A percentile compares a stretch with the other conserved stretches of the same genome.
These are phyloP conservation scores for Coemansia sp. DNA, from an alignment of 192 early-diverging fungal species.

Conservation along the genomic window DNA sequence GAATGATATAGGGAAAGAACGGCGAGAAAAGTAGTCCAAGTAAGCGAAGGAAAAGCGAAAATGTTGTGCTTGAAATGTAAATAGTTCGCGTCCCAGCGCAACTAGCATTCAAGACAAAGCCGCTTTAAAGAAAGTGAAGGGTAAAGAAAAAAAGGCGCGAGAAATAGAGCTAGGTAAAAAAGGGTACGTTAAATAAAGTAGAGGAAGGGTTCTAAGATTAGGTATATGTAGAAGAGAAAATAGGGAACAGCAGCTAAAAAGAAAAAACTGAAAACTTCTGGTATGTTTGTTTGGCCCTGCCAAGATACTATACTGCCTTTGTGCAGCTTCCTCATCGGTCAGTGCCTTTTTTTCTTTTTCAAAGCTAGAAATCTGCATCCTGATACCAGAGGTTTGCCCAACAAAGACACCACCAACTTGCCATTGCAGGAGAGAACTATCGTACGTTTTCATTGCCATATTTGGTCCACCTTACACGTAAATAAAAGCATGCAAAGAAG, in stretches of 20 bases:
- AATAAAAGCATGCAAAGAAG: conserved; percentile 11
- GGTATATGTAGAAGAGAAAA: background rate
- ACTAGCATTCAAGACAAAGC: conserved; percentile 3
- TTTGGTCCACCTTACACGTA: background rate
- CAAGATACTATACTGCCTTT: too few species aligned
- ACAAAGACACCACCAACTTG: background rate
- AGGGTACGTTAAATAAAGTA: background rate
- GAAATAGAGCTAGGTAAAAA: background rate
- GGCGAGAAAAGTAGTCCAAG: background rate
- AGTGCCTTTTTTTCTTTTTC: background rate
- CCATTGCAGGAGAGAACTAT: background rate
- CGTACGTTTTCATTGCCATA: conserved; percentile 1
- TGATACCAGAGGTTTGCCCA: background rate
- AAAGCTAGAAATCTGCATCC: background rate
- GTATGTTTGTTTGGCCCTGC: background rate
- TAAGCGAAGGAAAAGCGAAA: background rate
- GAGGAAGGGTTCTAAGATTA: background rate
- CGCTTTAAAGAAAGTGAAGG: conserved; percentile 7
- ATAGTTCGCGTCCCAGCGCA: conserved; percentile 10
- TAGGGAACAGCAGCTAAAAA: conserved; percentile 13
- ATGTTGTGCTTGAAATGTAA: conserved; percentile 11
- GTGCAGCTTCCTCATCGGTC: too few species aligned
- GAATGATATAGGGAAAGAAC: background rate
- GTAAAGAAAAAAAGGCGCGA: background rate
- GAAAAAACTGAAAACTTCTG: conserved; percentile 6